A percentile compares a stretch with the other conserved stretches of the same genome.
Conservation (phyloP, 192 early-diverging fungal species). For the Helicostylum pulchrum region DNA sequence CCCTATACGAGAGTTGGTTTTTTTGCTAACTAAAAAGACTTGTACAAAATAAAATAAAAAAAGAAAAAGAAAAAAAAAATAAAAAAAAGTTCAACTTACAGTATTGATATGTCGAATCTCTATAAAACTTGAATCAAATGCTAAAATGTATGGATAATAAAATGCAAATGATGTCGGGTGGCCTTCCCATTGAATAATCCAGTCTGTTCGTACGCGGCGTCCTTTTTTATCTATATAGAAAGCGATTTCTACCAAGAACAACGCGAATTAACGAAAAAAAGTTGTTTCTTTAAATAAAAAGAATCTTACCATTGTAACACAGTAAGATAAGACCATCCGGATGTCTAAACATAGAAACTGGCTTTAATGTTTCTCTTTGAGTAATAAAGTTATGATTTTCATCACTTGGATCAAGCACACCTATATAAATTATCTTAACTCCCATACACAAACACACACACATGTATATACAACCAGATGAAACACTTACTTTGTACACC, state of each 20-base stretch:
- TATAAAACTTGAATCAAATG: slow-evolving; percentile 88
- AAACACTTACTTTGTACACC: slow-evolving; percentile 61
- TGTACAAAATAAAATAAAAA: background rate
- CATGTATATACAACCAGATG: background rate
- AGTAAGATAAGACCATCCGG: slow-evolving; percentile 77
- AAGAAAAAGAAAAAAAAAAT: background rate
- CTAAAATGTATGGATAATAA: slow-evolving; percentile 81
- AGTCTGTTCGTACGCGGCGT: slow-evolving; percentile 64
- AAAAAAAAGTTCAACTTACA: slow-evolving; percentile 36
- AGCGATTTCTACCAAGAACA: slow-evolving; percentile 64
- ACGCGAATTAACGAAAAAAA: background rate
- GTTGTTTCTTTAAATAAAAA: background rate
- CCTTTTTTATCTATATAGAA: slow-evolving; percentile 93
- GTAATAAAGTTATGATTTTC: slow-evolving; percentile 73
- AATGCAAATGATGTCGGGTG: slow-evolving; percentile 81
- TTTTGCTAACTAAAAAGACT: background rate
- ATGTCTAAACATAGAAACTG: slow-evolving; percentile 81
- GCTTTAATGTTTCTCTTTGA: slow-evolving; percentile 72
- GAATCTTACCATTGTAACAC: slow-evolving; percentile 80
- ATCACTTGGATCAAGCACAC: slow-evolving; percentile 83
- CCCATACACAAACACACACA: slow-evolving; percentile 36
- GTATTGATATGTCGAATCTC: slow-evolving; percentile 84
- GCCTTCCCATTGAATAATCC: slow-evolving; percentile 88
- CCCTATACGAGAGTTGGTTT: slow-evolving; percentile 30
- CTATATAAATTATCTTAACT: slow-evolving; percentile 77